Conservation (phyloP, 2,329 filamentous ascomycete species). For the Fusarium sp. region DNA sequence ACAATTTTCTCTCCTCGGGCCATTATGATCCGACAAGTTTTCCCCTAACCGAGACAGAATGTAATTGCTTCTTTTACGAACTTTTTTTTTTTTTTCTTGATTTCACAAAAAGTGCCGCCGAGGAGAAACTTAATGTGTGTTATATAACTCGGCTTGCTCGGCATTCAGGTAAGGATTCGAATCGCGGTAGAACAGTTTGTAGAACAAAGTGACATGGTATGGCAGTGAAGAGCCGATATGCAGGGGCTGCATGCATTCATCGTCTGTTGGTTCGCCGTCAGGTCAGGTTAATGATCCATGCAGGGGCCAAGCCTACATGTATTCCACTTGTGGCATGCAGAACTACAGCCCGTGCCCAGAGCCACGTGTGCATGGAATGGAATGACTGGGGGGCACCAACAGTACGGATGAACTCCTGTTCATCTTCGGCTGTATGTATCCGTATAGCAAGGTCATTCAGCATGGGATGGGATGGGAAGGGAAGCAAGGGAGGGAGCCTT, state of each 20-base stretch:
- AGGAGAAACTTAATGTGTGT: not conserved
- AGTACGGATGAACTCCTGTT: not conserved
- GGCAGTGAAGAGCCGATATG: not conserved
- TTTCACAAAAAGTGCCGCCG: not conserved
- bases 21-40: not conserved
- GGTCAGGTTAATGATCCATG: not conserved
- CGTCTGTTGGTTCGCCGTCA: not conserved
- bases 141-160: not conserved
- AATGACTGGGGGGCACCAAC: not conserved
- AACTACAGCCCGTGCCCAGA: not conserved
- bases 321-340: not conserved
- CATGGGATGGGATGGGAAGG: not conserved
- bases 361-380: not conserved
- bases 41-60: not conserved
- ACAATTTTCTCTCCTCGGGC: not conserved
- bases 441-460: not conserved
- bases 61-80: not conserved
- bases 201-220: not conserved
- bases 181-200: not conserved
- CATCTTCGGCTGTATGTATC: not conserved
- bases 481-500: not conserved
- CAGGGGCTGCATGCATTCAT: not conserved
- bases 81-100: not conserved
- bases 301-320: not conserved
- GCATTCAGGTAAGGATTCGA: not conserved